phyloP scores from a whole-genome alignment of 495 filamentous ascomycete species.

The Trichoderma orchidacearum region DNA sequence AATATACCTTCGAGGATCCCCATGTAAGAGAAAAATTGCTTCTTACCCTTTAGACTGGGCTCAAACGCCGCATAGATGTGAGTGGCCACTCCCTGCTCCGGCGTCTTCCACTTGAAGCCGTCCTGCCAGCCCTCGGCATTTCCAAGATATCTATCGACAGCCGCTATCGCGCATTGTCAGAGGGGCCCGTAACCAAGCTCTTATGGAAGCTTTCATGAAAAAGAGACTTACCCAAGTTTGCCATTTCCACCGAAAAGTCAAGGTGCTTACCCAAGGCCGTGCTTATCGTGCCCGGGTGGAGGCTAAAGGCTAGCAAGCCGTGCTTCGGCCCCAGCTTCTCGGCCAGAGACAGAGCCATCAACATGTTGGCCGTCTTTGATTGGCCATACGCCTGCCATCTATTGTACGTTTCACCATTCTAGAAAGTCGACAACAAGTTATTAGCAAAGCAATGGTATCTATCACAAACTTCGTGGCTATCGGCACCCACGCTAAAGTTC shows the following conservation, averaged over 20 bases:
- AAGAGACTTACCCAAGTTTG: slow-evolving; percentile 6
- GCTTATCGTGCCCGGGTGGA: slow-evolving; percentile 30
- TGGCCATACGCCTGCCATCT: slow-evolving; percentile 33
- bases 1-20: not conserved
- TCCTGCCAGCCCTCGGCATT: slow-evolving; percentile 8
- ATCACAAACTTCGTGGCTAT: slow-evolving; percentile 15
- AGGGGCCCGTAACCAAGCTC: too few relatives aligned
- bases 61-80: slow-evolving; percentile 33
- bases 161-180: slow-evolving; percentile 7
- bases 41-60: slow-evolving; percentile 18
- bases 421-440: not conserved
- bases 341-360: slow-evolving; percentile 30
- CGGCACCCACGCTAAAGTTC: slow-evolving; percentile 20
- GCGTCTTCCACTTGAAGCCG: slow-evolving; percentile 16
- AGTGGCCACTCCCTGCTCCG: slow-evolving; percentile 27
- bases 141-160: not conserved
- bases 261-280: slow-evolving; percentile 17
- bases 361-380: slow-evolving; percentile 39
- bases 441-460: slow-evolving; percentile 2
- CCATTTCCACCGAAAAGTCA: slow-evolving; percentile 12
- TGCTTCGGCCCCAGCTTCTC: slow-evolving; percentile 18
- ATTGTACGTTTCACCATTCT: slow-evolving; percentile 35
- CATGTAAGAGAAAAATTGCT: not conserved
- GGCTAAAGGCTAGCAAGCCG: slow-evolving; percentile 18
- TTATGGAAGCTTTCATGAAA: too few relatives aligned